A percentile compares a stretch with the other conserved stretches of the same genome.
These are phyloP conservation scores for Chlorella sp. DNA, from an alignment of 139 green algal genomes.

Conservation along the genomic window DNA sequence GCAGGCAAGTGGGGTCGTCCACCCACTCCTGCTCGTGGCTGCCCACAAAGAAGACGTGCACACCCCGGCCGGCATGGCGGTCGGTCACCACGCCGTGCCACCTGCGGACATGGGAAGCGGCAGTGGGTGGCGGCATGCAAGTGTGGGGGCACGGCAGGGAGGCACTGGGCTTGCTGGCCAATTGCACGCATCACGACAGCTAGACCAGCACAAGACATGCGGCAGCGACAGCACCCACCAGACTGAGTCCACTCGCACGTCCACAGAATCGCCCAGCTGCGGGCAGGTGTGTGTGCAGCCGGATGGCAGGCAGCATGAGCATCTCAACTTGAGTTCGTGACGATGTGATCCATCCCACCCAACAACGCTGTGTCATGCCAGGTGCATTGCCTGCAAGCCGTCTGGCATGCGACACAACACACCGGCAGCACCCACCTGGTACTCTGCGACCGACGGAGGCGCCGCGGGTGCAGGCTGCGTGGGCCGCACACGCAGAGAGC, in stretches of 20 bases:
- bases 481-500: neutral
- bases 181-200: too few species aligned
- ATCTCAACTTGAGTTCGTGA: too few species aligned
- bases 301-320: too few species aligned
- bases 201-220: too few species aligned
- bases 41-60: constrained; percentile 41
- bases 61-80: neutral
- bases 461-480: neutral
- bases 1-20: neutral
- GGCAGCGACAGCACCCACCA: constrained; percentile 8
- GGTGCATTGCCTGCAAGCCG: too few species aligned
- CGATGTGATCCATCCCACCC: too few species aligned
- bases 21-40: neutral
- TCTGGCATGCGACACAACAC: too few species aligned
- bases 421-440: neutral
- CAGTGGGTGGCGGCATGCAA: too few species aligned
- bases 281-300: too few species aligned
- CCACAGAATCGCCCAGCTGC: constrained; percentile 41
- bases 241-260: constrained; percentile 33
- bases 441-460: neutral
- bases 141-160: too few species aligned
- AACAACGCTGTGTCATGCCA: too few species aligned
- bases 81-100: constrained; percentile 38
- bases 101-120: neutral
- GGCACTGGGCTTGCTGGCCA: too few species aligned